A percentile compares a stretch with the other conserved stretches of the same genome.
Conservation (phyloP, 1,139 yeast species). For the Entelexis paramagnoliae region DNA sequence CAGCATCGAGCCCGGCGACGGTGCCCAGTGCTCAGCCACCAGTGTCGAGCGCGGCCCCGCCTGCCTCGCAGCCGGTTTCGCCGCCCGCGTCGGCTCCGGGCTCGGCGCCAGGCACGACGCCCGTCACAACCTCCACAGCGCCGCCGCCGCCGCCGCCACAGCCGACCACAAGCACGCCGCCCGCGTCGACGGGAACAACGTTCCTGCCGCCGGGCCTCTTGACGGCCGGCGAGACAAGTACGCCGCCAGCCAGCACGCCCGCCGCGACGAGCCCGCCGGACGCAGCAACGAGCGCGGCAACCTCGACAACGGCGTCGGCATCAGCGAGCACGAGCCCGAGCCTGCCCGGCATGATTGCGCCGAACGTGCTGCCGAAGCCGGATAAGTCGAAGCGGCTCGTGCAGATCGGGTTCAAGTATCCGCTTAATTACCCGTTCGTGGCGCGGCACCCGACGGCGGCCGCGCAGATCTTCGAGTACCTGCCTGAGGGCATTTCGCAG, state of each 20-base stretch:
- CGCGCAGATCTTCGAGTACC: slow-evolving; percentile 37
- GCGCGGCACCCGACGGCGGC: slow-evolving; percentile 35
- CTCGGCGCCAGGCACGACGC: neutral
- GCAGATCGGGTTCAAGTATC: slow-evolving; percentile 36
- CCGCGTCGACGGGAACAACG: neutral
- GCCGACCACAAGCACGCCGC: neutral
- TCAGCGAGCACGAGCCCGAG: slow-evolving; percentile 7
- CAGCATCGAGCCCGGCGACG: neutral
- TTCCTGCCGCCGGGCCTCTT: slow-evolving; percentile 31
- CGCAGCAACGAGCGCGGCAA: too few species aligned
- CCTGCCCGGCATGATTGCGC: slow-evolving; percentile 35
- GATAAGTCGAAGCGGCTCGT: slow-evolving; percentile 27
- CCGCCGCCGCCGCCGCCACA: neutral
- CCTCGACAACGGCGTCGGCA: slow-evolving; percentile 18
- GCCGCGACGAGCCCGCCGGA: too few species aligned
- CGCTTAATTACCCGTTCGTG: slow-evolving; percentile 36
- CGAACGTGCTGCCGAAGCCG: slow-evolving; percentile 29
- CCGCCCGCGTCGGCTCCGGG: neutral
- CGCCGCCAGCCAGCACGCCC: too few species aligned
- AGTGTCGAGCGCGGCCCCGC: neutral
- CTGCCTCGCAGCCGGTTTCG: neutral
- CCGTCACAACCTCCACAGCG: too few species aligned
- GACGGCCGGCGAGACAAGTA: slow-evolving; percentile 24
- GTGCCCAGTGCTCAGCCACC: neutral
- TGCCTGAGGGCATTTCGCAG: slow-evolving; percentile 35